Evolutionary conservation across 306 rosid species (phyloP), one percentile per base, ranked within the genome.

Genomic region (Canavalia gladiata): DNA sequence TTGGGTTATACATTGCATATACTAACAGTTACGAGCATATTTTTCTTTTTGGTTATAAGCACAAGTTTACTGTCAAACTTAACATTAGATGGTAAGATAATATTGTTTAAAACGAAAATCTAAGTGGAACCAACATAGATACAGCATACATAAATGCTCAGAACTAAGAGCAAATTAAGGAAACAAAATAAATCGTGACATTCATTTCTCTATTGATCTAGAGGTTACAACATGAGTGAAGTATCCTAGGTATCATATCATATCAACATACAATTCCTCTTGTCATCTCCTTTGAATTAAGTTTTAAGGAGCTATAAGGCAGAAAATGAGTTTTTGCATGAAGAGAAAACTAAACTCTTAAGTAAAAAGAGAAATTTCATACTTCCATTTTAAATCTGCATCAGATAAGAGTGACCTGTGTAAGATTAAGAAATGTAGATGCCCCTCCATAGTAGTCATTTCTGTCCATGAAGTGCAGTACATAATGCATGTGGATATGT

Each of bases 401-500:
- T 55, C 12, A 46, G 64, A 51, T 2, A 67, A 63, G 47, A 77
- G 59, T 60, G 67, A 90, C 94, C 92, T 86, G 88, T 25, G 83
- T 84, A 55, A 92, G 90, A 79, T 83, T 86, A 75, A 90, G 94
- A 81, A 91, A 92, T 46, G 88, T 63, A 7, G 94, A 92, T 42
- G 78, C 91, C 51, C 97, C 92, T 78, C 94, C 92, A 73, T 92
- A 90, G 76, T 91, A 88, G 72, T 91, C 96, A 81, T 91, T 91
- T 79, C 88, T 86, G 71, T 91, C 93, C 93, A 91, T 89, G 25
- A 18, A 18, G 76, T 87, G 92, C 82, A 92, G 58, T 13, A 90
- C 93, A 94, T 87, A 74, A 82, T 76, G 62, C 64, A 86, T 65
- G 59, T 18, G 49, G 37, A 41, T 50, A 5, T 39, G 41, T 37